phyloP scores from a whole-genome alignment of 306 rosid species.

The Macrotyloma uniflorum region DNA sequence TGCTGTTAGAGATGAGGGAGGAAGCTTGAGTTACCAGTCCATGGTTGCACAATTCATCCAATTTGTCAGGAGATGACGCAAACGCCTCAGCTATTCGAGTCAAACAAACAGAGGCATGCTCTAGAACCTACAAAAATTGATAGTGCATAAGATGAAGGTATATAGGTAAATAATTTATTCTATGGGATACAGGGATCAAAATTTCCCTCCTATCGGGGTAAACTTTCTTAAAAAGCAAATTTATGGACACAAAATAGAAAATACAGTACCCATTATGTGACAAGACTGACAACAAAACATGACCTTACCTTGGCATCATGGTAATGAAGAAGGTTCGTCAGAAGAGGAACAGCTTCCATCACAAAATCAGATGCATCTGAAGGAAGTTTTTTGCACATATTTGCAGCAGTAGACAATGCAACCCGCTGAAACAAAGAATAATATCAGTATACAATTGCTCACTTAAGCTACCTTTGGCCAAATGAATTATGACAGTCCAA shows the following conservation, averaged over 20 bases:
- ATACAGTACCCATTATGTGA: not conserved
- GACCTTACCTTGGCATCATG: constrained; percentile 85
- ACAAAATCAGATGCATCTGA: constrained; percentile 99
- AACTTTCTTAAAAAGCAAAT: not conserved
- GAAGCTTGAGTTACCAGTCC: constrained; percentile 97
- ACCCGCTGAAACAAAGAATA: constrained; percentile 69
- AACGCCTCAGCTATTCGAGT: constrained; percentile 99
- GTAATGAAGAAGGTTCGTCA: constrained; percentile 96
- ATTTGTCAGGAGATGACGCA: constrained; percentile 89
- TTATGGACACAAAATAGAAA: not conserved
- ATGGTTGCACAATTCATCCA: constrained; percentile 91
- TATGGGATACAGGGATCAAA: not conserved
- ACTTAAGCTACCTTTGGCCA: not conserved
- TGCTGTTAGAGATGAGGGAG: constrained; percentile 88
- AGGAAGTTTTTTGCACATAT: constrained; percentile 99
- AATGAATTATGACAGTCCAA: not conserved
- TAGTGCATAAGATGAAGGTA: constrained; percentile 1
- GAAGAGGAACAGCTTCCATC: constrained; percentile 97
- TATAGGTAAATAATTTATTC: not conserved
- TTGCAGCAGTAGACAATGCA: constrained; percentile 98
- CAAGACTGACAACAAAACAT: constrained; percentile 10
- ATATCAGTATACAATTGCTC: constrained; percentile 10
- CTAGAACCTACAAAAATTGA: constrained; percentile 74
- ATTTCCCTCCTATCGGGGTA: not conserved
- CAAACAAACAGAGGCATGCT: constrained; percentile 97